A percentile compares a stretch with the other conserved stretches of the same genome.
These are phyloP conservation scores for Ploettnerulaceae sp. DNA, from an alignment of 2,329 filamentous ascomycete species.

Conservation along the genomic window DNA sequence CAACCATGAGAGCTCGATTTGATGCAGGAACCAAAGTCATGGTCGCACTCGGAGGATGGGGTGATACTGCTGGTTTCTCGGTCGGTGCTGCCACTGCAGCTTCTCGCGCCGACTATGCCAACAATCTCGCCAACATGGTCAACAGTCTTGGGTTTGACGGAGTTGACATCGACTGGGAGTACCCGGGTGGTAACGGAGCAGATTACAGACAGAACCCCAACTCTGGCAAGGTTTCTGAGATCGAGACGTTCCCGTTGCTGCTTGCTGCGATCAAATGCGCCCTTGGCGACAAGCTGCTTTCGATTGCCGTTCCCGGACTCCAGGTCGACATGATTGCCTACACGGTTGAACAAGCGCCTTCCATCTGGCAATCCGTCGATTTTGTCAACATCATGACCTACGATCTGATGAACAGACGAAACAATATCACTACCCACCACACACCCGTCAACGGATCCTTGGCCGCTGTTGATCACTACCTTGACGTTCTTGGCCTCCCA, in stretches of 20 bases:
- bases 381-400: constrained; percentile 69
- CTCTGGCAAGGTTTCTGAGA: constrained; percentile 53
- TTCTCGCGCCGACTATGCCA: constrained; percentile 54
- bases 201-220: constrained; percentile 66
- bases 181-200: constrained; percentile 56
- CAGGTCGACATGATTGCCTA: constrained; percentile 64
- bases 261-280: constrained; percentile 52
- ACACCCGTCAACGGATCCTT: constrained; percentile 53
- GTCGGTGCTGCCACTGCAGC: constrained; percentile 47
- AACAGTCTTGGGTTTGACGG: constrained; percentile 59
- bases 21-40: constrained; percentile 53
- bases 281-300: constrained; percentile 58
- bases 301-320: constrained; percentile 62
- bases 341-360: constrained; percentile 51
- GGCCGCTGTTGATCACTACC: constrained; percentile 53
- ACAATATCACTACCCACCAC: constrained; percentile 59
- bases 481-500: constrained; percentile 42
- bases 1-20: constrained; percentile 35
- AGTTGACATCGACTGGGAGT: constrained; percentile 36
- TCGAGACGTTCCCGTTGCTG: constrained; percentile 58
- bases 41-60: constrained; percentile 73
- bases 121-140: constrained; percentile 60
- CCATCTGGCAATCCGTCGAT: constrained; percentile 56
- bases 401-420: constrained; percentile 65
- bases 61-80: constrained; percentile 60